Base-by-base conservation (phyloP, 2,329 filamentous ascomycete species). In the Xylariaceae sp. region DNA sequence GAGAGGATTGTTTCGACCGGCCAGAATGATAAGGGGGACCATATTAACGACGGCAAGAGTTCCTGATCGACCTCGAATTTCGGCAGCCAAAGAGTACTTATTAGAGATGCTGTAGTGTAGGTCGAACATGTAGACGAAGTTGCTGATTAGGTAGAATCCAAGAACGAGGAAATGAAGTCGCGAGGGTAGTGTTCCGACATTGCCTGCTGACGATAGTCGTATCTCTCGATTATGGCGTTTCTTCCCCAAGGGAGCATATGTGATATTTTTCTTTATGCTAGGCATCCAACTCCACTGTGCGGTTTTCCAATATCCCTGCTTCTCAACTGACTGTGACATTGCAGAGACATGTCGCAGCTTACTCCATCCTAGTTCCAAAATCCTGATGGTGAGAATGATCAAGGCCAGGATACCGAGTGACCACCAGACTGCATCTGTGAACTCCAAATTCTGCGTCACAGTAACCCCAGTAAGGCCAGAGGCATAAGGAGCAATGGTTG, bases 1-100 rank as follows among this genome's bases (percentile, higher is more conserved):
- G 39, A 96, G 74, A 7, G 89, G 88, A 69, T 97, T 98, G 73
- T 97, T 97, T 63, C 93, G 86, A 27, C 89, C 83, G 11, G 91
- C 90, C 46, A 97, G 80, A 53, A 97, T 79, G 59, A 97, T 78
- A 22, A 96, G 81, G 5, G 93, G 91, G 23, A 98, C 81, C 80
- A 97, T 87, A 70, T 96, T 98, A 59, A 95, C 79, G 10, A 90
- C 75, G 4, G 91, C 83, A 53, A 98, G 76, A 7, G 85, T 86
- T 44, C 93, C 93, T 6, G 87, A 86, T 47, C 93, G 82, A 29
- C 91, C 91, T 58, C 93, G 85, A 35, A 96, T 74, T 62, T 95
- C 86, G 20, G 91, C 91, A 22, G 87, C 73, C 22, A 94, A 74
- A 3, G 83, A 76, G 59, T 73, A 84, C 44, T 68, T 70, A 62